Evolutionary conservation across 495 filamentous ascomycete genomes (phyloP).

Genomic region (Neurospora terricola): DNA sequence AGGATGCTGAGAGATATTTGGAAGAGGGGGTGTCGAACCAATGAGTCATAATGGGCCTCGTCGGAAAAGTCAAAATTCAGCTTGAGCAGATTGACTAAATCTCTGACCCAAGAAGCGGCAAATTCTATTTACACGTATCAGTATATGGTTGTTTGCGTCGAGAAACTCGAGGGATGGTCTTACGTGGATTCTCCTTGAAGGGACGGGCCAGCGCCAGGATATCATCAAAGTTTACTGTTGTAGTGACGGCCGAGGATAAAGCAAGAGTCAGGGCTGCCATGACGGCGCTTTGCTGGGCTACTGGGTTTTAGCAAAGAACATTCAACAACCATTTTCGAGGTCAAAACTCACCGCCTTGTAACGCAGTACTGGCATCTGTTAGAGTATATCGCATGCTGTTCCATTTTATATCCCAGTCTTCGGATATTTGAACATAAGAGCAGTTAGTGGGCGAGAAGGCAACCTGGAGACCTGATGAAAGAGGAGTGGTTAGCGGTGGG

Average conservation of each 20-base stretch:
- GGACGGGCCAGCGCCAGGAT: conserved; percentile 56
- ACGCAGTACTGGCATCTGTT: conserved; percentile 26
- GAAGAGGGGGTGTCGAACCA: conserved; percentile 57
- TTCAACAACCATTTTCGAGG: neutral
- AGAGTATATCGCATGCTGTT: conserved; percentile 48
- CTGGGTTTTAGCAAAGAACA: neutral
- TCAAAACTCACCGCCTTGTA: conserved; percentile 32
- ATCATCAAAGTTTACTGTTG: conserved; percentile 60
- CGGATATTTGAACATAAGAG: conserved; percentile 51
- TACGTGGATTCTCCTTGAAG: conserved; percentile 30
- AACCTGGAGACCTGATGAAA: conserved; percentile 46
- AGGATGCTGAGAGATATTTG: conserved; percentile 62
- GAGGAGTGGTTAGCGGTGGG: conserved; percentile 5
- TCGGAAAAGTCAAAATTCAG: conserved; percentile 60
- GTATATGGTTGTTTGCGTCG: conserved; percentile 7
- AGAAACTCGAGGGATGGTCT: neutral
- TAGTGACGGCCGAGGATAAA: conserved; percentile 37
- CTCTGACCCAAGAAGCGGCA: conserved; percentile 43
- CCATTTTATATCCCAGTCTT: conserved; percentile 56
- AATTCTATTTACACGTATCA: conserved; percentile 33
- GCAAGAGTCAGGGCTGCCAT: conserved; percentile 30
- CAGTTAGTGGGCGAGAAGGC: conserved; percentile 69
- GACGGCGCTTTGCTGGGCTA: conserved; percentile 31
- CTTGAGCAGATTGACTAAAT: conserved; percentile 56
- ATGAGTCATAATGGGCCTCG: conserved; percentile 56